phyloP scores from a whole-genome alignment of 2,329 filamentous ascomycete genomes.

The Monosporascus sp. region DNA sequence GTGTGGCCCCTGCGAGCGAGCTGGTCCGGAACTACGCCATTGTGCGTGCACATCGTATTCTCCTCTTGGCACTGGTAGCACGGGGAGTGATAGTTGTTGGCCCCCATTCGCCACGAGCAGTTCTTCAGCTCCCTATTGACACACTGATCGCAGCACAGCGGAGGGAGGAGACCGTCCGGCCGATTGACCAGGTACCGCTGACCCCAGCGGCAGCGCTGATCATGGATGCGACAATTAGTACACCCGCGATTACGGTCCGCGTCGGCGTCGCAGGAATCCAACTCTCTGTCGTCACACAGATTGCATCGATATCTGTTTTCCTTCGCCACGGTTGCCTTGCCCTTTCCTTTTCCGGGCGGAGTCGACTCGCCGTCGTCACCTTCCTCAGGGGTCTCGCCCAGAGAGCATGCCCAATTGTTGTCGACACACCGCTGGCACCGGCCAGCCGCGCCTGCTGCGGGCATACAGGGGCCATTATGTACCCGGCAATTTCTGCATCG shows the following conservation, averaged over 20 bases:
- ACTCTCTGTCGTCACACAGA: neutral
- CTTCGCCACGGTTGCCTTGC: no score
- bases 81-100: neutral
- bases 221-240: neutral
- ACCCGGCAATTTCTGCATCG: no score
- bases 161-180: slow-evolving; percentile 7
- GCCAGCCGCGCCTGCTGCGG: no score
- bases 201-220: neutral
- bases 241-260: neutral
- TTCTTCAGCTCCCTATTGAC: neutral
- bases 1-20: neutral
- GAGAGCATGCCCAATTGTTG: no score
- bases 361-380: no score
- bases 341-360: no score
- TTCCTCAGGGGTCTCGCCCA: no score
- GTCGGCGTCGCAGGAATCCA: neutral
- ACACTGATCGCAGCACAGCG: slow-evolving; percentile 7
- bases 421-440: no score
- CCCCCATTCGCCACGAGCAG: neutral
- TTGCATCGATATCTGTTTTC: neutral
- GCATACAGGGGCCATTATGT: no score
- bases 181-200: neutral
- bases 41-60: neutral
- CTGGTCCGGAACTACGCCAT: neutral
- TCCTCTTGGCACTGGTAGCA: neutral